phyloP scores from a whole-genome alignment of 1,284 basidiomycete genomes.

The Rhodotorula mucilaginosa region DNA sequence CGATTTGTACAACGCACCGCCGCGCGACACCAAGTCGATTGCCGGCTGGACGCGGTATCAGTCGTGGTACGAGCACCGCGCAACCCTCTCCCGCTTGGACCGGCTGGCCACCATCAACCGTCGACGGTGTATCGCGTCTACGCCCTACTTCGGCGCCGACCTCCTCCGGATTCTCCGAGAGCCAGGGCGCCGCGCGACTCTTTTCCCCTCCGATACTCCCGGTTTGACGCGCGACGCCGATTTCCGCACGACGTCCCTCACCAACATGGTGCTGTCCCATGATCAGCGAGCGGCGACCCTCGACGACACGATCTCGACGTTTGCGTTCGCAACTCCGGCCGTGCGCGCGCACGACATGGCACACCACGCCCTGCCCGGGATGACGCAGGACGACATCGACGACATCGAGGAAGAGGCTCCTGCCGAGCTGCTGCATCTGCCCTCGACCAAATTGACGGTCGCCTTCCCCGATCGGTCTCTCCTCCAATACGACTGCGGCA shows the following conservation, averaged over 20 bases:
- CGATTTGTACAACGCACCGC: slow-evolving; percentile 42
- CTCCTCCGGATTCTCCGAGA: slow-evolving; percentile 55
- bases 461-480: slow-evolving; percentile 89
- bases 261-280: slow-evolving; percentile 64
- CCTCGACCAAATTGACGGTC: slow-evolving; percentile 81
- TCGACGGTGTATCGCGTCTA: slow-evolving; percentile 61
- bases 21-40: slow-evolving; percentile 68
- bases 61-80: slow-evolving; percentile 59
- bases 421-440: slow-evolving; percentile 61
- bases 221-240: slow-evolving; percentile 52
- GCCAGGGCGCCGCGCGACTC: slow-evolving; percentile 52
- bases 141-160: slow-evolving; percentile 67
- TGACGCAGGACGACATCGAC: slow-evolving; percentile 47
- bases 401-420: slow-evolving; percentile 46
- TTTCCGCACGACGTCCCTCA: slow-evolving; percentile 49
- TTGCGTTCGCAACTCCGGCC: slow-evolving; percentile 78
- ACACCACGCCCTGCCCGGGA: slow-evolving; percentile 58
- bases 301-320: slow-evolving; percentile 63
- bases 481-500: slow-evolving; percentile 94
- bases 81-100: slow-evolving; percentile 62
- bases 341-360: slow-evolving; percentile 76
- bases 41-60: slow-evolving; percentile 66
- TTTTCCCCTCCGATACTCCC: slow-evolving; percentile 60
- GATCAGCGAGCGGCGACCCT: slow-evolving; percentile 60
- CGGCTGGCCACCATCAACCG: slow-evolving; percentile 73